phyloP scores from a whole-genome alignment of 306 rosid genomes.

The Vigna hirtella region DNA sequence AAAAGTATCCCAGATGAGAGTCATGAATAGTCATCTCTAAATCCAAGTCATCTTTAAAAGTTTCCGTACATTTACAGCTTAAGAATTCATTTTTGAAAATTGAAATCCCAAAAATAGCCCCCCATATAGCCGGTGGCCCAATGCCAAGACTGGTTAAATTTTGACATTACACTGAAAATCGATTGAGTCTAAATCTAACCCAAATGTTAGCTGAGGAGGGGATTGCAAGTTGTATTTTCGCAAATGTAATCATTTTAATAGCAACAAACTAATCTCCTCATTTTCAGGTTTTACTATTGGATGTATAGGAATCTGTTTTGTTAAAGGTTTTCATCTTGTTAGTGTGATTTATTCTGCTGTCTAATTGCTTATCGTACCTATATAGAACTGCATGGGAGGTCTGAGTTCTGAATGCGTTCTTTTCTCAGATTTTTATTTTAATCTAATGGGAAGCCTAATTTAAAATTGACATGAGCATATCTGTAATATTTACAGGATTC shows the following conservation, averaged over 20 bases:
- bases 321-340: neutral
- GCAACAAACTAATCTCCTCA: neutral
- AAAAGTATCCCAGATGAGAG: neutral
- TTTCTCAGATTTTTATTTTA: too few species aligned
- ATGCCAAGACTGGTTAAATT: neutral
- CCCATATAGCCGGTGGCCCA: neutral
- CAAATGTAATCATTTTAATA: neutral
- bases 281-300: neutral
- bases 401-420: neutral
- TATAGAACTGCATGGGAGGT: constrained; percentile 19
- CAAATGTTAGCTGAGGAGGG: neutral
- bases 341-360: neutral
- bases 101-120: neutral
- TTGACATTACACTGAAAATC: neutral
- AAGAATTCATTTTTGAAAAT: neutral
- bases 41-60: neutral
- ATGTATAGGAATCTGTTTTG: neutral
- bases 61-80: neutral
- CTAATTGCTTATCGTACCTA: neutral
- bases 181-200: neutral
- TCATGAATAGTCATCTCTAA: neutral
- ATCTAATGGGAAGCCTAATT: constrained; percentile 9
- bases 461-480: constrained; percentile 26
- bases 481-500: constrained; percentile 57
- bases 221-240: neutral